Evolutionary conservation across 192 early-diverging fungal genomes (phyloP).

Genomic region (Linnemannia schmuckeri): DNA sequence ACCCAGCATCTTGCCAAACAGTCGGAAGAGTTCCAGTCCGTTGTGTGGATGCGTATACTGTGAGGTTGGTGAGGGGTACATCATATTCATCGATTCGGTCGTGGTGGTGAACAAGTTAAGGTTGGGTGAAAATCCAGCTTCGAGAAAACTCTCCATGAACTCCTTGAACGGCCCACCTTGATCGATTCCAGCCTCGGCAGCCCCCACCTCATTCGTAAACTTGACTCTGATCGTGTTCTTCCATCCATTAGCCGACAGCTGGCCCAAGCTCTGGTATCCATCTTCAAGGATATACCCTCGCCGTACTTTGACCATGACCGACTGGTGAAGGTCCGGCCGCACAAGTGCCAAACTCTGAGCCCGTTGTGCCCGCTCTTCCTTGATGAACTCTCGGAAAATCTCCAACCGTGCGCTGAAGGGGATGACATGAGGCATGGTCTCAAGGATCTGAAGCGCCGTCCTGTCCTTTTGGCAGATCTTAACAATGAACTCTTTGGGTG

Average conservation of each 20-base stretch:
- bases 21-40: slow-evolving; percentile 60
- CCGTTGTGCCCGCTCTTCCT: slow-evolving; percentile 64
- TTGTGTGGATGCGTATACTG: slow-evolving; percentile 42
- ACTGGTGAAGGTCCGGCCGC: slow-evolving; percentile 47
- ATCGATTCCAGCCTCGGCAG: slow-evolving; percentile 83
- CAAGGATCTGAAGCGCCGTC: slow-evolving; percentile 72
- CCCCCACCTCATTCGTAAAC: slow-evolving; percentile 66
- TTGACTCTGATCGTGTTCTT: slow-evolving; percentile 65
- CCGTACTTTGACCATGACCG: slow-evolving; percentile 65
- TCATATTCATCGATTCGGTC: slow-evolving; percentile 54
- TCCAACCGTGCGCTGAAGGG: slow-evolving; percentile 88
- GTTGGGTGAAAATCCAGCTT: slow-evolving; percentile 68
- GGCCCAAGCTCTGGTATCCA: slow-evolving; percentile 69
- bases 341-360: slow-evolving; percentile 20
- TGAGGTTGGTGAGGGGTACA: slow-evolving; percentile 64
- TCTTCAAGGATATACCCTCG: slow-evolving; percentile 79
- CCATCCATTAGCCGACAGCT: slow-evolving; percentile 57
- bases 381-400: slow-evolving; percentile 85
- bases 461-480: slow-evolving; percentile 57
- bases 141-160: slow-evolving; percentile 65
- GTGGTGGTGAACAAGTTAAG: slow-evolving; percentile 64
- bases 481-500: slow-evolving; percentile 56
- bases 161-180: slow-evolving; percentile 89
- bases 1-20: slow-evolving; percentile 73
- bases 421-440: slow-evolving; percentile 89